Conservation (phyloP, 2,329 filamentous ascomycete genomes). For the Penicillium fuscoglaucum region DNA sequence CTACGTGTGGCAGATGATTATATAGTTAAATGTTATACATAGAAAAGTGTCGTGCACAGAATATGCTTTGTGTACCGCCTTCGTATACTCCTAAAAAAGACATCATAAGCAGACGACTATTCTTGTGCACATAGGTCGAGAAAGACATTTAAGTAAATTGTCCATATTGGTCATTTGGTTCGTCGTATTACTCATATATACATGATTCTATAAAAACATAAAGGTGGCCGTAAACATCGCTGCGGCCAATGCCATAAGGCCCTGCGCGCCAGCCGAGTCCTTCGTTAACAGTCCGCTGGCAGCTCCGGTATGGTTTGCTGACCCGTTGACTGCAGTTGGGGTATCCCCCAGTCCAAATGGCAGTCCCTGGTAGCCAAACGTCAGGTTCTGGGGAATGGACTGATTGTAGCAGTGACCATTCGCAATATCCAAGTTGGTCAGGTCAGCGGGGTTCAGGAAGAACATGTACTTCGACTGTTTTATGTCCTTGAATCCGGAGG, state of each 20-base stretch:
- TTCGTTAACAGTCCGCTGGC: conserved; percentile 8
- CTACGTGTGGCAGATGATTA: too few relatives aligned
- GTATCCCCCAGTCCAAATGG: conserved; percentile 14
- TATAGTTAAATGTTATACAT: too few relatives aligned
- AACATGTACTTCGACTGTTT: conserved; percentile 75
- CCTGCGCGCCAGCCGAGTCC: conserved; percentile 1
- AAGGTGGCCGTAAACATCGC: conserved; percentile 12
- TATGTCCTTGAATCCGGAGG: conserved; percentile 66
- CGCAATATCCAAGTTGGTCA: conserved; percentile 64
- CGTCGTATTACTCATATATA: conserved; percentile 1
- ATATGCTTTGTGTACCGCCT: too few relatives aligned
- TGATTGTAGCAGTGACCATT: conserved; percentile 68
- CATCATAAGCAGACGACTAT: too few relatives aligned
- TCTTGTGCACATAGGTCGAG: too few relatives aligned
- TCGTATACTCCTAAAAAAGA: too few relatives aligned
- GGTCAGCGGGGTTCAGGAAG: conserved; percentile 70
- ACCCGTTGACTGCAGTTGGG: conserved; percentile 14
- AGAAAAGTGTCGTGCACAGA: too few relatives aligned
- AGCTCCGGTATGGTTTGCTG: conserved; percentile 20
- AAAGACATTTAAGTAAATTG: not conserved
- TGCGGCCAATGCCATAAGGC: conserved; percentile 7
- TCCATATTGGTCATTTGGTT: not conserved
- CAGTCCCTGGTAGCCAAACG: conserved; percentile 63
- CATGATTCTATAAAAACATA: conserved; percentile 13
- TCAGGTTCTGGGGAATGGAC: conserved; percentile 68